These are phyloP conservation scores for Cudoniella acicularis DNA, from an alignment of 495 filamentous ascomycete species.

Conservation along the genomic window DNA sequence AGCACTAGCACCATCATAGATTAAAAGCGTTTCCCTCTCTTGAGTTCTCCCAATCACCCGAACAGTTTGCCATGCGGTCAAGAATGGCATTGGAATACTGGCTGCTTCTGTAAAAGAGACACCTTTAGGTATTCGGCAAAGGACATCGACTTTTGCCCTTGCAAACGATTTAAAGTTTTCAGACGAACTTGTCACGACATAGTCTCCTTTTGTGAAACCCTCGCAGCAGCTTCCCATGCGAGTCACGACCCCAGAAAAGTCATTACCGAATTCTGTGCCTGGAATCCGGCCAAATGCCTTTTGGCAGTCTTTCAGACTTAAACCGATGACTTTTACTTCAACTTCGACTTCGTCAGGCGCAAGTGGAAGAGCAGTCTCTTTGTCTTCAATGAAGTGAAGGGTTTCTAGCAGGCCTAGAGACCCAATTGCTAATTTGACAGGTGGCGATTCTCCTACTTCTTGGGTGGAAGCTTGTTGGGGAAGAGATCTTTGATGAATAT, in stretches of 20 bases:
- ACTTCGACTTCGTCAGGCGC: slow-evolving; percentile 37
- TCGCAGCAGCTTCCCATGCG: slow-evolving; percentile 42
- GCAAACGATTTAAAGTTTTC: no score
- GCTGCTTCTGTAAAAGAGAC: no score
- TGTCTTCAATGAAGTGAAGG: slow-evolving; percentile 19
- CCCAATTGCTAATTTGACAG: slow-evolving; percentile 8
- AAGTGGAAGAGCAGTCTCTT: neutral
- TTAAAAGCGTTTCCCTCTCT: slow-evolving; percentile 53
- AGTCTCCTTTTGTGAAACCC: slow-evolving; percentile 46
- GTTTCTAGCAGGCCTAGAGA: slow-evolving; percentile 19
- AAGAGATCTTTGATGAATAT: neutral
- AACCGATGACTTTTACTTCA: slow-evolving; percentile 35
- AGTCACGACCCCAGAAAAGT: slow-evolving; percentile 49
- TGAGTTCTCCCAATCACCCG: slow-evolving; percentile 39
- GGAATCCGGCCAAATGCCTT: slow-evolving; percentile 48
- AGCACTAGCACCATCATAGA: slow-evolving; percentile 55
- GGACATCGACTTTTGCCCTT: no score
- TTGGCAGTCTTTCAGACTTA: no score
- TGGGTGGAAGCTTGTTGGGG: neutral
- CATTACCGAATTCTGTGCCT: slow-evolving; percentile 39
- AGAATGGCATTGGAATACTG: no score
- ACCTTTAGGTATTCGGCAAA: no score
- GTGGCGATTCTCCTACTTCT: neutral
- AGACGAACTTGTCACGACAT: no score
- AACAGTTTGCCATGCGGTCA: no score